Base-by-base conservation (phyloP, 495 filamentous ascomycete species). In the Massariosphaeria phaeospora region DNA sequence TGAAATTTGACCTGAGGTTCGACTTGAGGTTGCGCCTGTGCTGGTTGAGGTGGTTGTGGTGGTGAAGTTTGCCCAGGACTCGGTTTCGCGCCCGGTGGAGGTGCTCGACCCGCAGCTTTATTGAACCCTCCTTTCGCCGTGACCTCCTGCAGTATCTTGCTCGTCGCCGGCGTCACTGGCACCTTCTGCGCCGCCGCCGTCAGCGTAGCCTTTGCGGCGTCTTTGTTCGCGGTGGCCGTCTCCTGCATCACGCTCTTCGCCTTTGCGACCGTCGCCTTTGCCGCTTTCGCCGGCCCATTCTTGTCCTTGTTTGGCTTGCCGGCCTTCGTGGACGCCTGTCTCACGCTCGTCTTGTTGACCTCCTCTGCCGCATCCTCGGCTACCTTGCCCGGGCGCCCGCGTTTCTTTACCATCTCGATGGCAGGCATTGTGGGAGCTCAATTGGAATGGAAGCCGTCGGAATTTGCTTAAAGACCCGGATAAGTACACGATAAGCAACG, bases 81-180 rank as follows among this genome's bases (percentile, higher is more conserved):
- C 10, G 44, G 31, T 41, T 53, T 36, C 31, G 55, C 13, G 17
- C 29, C 18, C 5, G 17, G 1, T 48, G 52, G 33, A 15, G 23
- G 18, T 2, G 50, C 6, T 11, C 20, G 44, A 26, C 36, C 41
- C 17, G 1, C 10, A 6, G 35, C 23, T 23, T 48, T 57, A 10
- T n/a, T n/a, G n/a, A 59, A 26, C 12, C 33, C 31, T 12, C 36
- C 57, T 26, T 50, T 55, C 23, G 42, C 49, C 20, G 49, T 39
- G 7, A 61, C 58, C 34, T 61, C 46, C 44, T 61, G 38, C 36
- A 61, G 25, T 46, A 61, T 61, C 42, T 56, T 61, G 25, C 52
- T 56, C 38, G 43, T 35, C 27, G 39, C 21, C 8, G 49, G 36
- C 12, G 54, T 34, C 17, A 29, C 26, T 20, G 12, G 31, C 21